phyloP scores from a whole-genome alignment of 768 basidiomycete genomes.

The Termitomyces heimii region DNA sequence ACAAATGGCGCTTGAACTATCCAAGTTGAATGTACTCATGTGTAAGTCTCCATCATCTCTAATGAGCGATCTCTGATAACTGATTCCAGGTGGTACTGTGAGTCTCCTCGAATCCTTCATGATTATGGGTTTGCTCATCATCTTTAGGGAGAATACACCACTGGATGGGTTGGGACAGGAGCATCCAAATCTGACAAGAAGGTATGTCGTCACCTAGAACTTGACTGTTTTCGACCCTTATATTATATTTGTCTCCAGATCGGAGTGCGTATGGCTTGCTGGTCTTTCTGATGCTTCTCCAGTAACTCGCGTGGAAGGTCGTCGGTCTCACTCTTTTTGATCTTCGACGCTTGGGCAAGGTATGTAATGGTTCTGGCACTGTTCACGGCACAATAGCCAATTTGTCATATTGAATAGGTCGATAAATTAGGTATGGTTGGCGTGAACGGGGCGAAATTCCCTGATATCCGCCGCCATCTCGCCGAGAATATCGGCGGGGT shows the following conservation, averaged over 20 bases:
- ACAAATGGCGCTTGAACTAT: conserved; percentile 34
- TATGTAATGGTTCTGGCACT: conserved; percentile 4
- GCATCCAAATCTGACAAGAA: conserved; percentile 95
- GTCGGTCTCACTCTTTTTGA: conserved; percentile 89
- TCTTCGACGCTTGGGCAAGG: conserved; percentile 80
- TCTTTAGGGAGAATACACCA: conserved; percentile 80
- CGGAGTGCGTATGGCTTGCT: conserved; percentile 42
- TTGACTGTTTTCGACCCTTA: neutral
- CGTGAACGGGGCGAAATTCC: conserved; percentile 84
- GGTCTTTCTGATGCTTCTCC: neutral
- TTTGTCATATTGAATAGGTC: conserved; percentile 34
- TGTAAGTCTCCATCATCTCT: conserved; percentile 37
- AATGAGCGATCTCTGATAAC: conserved; percentile 2
- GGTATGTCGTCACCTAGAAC: conserved; percentile 30
- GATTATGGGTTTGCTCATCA: neutral
- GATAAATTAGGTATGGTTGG: conserved; percentile 82
- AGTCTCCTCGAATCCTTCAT: conserved; percentile 6
- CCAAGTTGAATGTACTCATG: conserved; percentile 71
- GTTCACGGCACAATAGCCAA: neutral
- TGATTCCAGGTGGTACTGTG: conserved; percentile 31
- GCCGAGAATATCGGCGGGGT: conserved; percentile 74
- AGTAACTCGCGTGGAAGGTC: conserved; percentile 43
- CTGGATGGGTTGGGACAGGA: conserved; percentile 90
- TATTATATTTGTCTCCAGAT: conserved; percentile 39
- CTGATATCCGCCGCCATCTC: conserved; percentile 77